Evolutionary conservation across 1,284 basidiomycete genomes (phyloP).

Genomic region (Schizophyllum commune): DNA sequence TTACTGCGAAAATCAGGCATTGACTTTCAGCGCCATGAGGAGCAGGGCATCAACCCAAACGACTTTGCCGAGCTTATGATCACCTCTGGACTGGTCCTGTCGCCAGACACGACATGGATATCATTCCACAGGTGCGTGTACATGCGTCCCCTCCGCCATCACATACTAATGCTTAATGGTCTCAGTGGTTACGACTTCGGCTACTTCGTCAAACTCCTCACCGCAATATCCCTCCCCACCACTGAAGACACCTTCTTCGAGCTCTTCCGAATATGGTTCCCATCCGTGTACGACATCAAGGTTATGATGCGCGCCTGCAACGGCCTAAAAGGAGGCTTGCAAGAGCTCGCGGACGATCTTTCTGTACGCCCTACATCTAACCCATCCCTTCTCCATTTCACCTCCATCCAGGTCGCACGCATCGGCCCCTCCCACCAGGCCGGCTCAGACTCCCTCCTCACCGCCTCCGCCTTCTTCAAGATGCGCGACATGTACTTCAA

Average conservation of each 20-base stretch:
- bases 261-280: constrained; percentile 89
- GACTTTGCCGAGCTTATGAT: constrained; percentile 98
- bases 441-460: constrained; percentile 91
- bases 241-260: constrained; percentile 91
- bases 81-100: constrained; percentile 88
- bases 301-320: constrained; percentile 90
- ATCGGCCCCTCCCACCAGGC: constrained; percentile 95
- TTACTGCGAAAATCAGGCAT: constrained; percentile 92
- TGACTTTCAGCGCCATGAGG: constrained; percentile 91
- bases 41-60: constrained; percentile 88
- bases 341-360: constrained; percentile 93
- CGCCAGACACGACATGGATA: constrained; percentile 92
- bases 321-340: constrained; percentile 86
- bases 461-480: constrained; percentile 92
- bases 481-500: constrained; percentile 90
- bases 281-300: constrained; percentile 96
- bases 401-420: constrained; percentile 59
- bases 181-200: constrained; percentile 97
- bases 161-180: not conserved
- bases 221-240: constrained; percentile 80
- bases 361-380: constrained; percentile 40
- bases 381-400: constrained; percentile 7
- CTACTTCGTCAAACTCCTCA: constrained; percentile 94
- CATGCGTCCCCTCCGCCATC: not conserved
- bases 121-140: constrained; percentile 88